Conservation (phyloP, 2,329 filamentous ascomycete species). For the Aspergillus sp. region DNA sequence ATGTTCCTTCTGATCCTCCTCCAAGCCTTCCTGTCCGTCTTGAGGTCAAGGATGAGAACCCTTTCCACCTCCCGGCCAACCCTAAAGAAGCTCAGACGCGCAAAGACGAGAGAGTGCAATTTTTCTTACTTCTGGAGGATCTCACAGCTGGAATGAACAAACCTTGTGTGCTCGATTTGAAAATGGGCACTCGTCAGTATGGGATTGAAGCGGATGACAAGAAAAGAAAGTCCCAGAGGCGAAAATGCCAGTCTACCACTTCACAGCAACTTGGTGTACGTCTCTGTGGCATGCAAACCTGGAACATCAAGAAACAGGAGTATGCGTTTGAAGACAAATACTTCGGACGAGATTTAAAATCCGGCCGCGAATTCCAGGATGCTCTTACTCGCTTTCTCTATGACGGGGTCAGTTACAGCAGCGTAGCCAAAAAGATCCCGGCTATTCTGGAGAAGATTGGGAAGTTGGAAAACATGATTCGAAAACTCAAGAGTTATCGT, state of each 20-base stretch:
- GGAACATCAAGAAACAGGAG: constrained; percentile 76
- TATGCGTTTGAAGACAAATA: constrained; percentile 99
- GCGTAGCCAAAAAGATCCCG: constrained; percentile 82
- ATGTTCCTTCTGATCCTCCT: neutral
- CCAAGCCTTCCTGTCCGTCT: constrained; percentile 2
- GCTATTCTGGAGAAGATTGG: constrained; percentile 78
- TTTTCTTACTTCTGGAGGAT: constrained; percentile 90
- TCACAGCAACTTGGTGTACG: constrained; percentile 87
- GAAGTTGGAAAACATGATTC: constrained; percentile 77
- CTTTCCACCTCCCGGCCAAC: constrained; percentile 55
- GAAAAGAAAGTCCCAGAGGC: constrained; percentile 87
- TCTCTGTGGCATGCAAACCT: constrained; percentile 93
- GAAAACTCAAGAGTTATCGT: constrained; percentile 74
- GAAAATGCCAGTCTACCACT: constrained; percentile 89
- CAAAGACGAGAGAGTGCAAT: constrained; percentile 66
- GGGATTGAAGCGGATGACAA: constrained; percentile 87
- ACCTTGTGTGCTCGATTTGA: constrained; percentile 94
- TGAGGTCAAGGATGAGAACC: constrained; percentile 12
- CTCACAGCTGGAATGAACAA: constrained; percentile 94
- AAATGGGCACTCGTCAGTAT: constrained; percentile 98
- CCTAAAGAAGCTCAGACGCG: constrained; percentile 66
- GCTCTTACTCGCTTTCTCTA: constrained; percentile 87
- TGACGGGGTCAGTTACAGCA: constrained; percentile 75
- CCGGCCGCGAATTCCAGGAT: constrained; percentile 81
- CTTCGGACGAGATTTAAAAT: constrained; percentile 82